A percentile compares a stretch with the other conserved stretches of the same genome.
These are phyloP conservation scores for Thraustochytrium striatum DNA, from an alignment of 352 stramenopile species.

Conservation along the genomic window DNA sequence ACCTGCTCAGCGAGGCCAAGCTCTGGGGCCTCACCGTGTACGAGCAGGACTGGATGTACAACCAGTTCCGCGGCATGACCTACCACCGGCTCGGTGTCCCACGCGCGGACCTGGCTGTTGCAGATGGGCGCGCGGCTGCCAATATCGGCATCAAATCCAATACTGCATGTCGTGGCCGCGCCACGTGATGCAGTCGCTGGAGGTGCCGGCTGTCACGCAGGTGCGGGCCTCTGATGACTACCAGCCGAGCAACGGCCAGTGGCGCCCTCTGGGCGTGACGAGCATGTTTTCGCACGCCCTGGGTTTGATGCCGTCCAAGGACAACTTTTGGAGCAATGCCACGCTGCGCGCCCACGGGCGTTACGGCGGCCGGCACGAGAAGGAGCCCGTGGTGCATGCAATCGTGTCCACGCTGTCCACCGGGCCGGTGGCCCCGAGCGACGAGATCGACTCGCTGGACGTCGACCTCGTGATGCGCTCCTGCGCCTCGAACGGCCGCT, in stretches of 20 bases:
- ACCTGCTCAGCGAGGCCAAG: constrained; percentile 29
- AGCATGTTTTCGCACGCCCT: constrained; percentile 33
- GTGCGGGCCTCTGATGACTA: constrained; percentile 50
- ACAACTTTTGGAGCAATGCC: constrained; percentile 40
- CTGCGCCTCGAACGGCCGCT: constrained; percentile 20
- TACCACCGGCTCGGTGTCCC: background rate
- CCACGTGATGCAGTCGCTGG: constrained; percentile 36
- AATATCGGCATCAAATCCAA: constrained; percentile 14
- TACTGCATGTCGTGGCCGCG: constrained; percentile 51
- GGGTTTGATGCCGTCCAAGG: constrained; percentile 47
- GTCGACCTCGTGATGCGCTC: constrained; percentile 22
- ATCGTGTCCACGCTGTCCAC: constrained; percentile 19
- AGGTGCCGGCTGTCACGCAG: constrained; percentile 48
- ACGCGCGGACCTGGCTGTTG: constrained; percentile 30
- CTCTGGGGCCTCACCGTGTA: constrained; percentile 46
- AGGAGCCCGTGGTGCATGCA: background rate
- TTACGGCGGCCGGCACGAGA: background rate
- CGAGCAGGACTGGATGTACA: constrained; percentile 54
- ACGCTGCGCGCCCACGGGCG: background rate
- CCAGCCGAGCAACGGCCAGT: constrained; percentile 23
- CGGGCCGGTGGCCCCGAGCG: constrained; percentile 26
- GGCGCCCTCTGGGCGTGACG: constrained; percentile 12
- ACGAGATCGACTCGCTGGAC: constrained; percentile 28
- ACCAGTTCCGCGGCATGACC: constrained; percentile 46
- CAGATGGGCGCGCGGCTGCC: constrained; percentile 41